These are phyloP conservation scores for Musa itinerans DNA, from an alignment of 176 grass and related monocot genomes.

Conservation along the genomic window DNA sequence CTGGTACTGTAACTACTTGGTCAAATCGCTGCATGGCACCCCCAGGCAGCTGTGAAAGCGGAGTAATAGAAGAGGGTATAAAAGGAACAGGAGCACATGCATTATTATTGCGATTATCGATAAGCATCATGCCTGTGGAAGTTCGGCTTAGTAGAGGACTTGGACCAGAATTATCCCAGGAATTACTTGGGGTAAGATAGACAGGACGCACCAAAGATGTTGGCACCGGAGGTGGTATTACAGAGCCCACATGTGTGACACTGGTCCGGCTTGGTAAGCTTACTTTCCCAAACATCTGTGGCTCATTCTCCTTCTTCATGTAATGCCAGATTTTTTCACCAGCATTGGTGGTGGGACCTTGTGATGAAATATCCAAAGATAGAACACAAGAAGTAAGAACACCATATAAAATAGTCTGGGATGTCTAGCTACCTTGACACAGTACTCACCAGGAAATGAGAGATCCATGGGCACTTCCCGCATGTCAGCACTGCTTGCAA, in stretches of 20 bases:
- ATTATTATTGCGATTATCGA: slow-evolving; percentile 46
- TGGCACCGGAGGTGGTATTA: slow-evolving; percentile 65
- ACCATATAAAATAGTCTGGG: not conserved
- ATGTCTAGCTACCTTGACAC: slow-evolving; percentile 7
- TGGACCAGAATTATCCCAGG: slow-evolving; percentile 52
- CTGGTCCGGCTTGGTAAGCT: slow-evolving; percentile 33
- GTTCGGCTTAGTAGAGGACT: slow-evolving; percentile 48
- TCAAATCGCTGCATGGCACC: slow-evolving; percentile 47
- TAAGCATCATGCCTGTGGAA: slow-evolving; percentile 53
- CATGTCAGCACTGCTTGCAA: slow-evolving; percentile 16
- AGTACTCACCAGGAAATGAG: slow-evolving; percentile 47
- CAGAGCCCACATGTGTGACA: slow-evolving; percentile 34
- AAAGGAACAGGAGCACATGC: slow-evolving; percentile 62
- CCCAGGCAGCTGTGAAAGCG: slow-evolving; percentile 44
- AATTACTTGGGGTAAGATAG: slow-evolving; percentile 54
- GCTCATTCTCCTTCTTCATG: slow-evolving; percentile 35
- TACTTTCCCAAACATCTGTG: slow-evolving; percentile 41
- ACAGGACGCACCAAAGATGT: slow-evolving; percentile 56
- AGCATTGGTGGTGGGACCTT: slow-evolving; percentile 34
- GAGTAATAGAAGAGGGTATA: slow-evolving; percentile 55
- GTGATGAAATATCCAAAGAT: slow-evolving; percentile 35
- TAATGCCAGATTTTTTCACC: slow-evolving; percentile 40
- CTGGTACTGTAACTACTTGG: slow-evolving; percentile 34
- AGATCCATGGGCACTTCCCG: slow-evolving; percentile 34
- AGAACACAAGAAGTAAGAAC: not conserved